phyloP scores from a whole-genome alignment of 306 rosid genomes.

The Acacia melanoxylon region DNA sequence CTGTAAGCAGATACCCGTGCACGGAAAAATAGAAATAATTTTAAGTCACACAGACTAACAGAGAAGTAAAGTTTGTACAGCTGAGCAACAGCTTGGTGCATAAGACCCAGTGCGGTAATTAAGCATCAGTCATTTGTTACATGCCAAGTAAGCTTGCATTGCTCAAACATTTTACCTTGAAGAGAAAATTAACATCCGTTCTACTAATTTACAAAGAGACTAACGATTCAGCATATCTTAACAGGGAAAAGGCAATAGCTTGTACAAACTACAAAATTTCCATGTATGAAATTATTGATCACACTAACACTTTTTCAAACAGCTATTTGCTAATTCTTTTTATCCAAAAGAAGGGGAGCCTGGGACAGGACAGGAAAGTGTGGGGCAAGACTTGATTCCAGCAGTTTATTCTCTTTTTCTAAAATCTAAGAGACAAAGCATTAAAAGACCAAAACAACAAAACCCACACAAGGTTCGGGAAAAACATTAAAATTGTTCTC shows the following conservation, averaged over 20 bases:
- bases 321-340: neutral
- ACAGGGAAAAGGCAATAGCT: neutral
- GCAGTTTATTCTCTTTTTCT: neutral
- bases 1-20: neutral
- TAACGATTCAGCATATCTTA: conserved; percentile 3
- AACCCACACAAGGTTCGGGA: neutral
- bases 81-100: neutral
- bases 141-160: neutral
- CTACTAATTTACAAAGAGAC: neutral
- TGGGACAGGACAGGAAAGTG: neutral
- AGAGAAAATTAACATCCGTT: neutral
- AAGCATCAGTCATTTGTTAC: neutral
- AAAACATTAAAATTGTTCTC: neutral
- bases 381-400: neutral
- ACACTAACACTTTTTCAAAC: neutral
- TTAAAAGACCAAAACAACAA: neutral
- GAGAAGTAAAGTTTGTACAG: neutral
- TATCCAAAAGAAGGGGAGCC: neutral
- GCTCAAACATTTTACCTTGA: neutral
- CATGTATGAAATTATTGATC: neutral
- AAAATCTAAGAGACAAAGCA: neutral
- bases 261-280: conserved; percentile 5
- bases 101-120: neutral
- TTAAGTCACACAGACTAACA: neutral
- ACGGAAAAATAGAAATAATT: neutral